Base-by-base conservation (phyloP, 2,329 filamentous ascomycete species). In the Cytospora piceae region DNA sequence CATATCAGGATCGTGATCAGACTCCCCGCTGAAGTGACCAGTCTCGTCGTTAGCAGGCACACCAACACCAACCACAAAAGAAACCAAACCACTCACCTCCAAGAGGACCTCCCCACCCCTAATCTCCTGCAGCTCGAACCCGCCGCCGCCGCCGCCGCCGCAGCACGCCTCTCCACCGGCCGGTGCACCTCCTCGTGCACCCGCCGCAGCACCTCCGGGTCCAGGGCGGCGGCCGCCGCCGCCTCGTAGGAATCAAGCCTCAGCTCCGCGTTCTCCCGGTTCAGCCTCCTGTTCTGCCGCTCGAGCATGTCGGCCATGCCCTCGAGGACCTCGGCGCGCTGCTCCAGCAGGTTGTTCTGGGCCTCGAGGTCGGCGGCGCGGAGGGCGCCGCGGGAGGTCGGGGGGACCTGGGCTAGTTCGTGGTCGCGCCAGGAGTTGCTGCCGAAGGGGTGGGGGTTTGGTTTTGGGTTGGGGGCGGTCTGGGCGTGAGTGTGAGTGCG, bases 381-480 rank as follows among this genome's bases (percentile, higher is more conserved):
- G 11, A 64, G 32, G 2, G 63, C 63, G n/a, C 49, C 63, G 2
- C n/a, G 27, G 29, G 54, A 31, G 20, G 32, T 17, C 8, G 24
- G 20, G 4, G 56, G 12, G 17, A 37, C 24, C 3, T 17, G 17
- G 14, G 20, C 8, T 0, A 29, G 31, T 17, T 59, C 62, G 29
- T 39, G 27, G 46, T 34, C 32, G 55, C 22, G 56, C 62, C 62
- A 64, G 55, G 56, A 31, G 2, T 24, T 8, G 2, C 12, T 32
- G 15, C 62, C 62, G n/a, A 46, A 59, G 46, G 56, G 49, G 49
- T 64, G 56, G 1, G 62, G 62, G 49, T 64, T 64, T 7, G 12
- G 27, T n/a, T n/a, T n/a, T 42, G 15, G 15, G 39, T 9, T 4
- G 34, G 34, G 3, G 12, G 8, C 8, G 39, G 17, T n/a, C 20